Evolutionary conservation across 1,284 basidiomycete species (phyloP), one percentile per base, ranked within the genome.

Genomic region (Baeospora myosura): DNA sequence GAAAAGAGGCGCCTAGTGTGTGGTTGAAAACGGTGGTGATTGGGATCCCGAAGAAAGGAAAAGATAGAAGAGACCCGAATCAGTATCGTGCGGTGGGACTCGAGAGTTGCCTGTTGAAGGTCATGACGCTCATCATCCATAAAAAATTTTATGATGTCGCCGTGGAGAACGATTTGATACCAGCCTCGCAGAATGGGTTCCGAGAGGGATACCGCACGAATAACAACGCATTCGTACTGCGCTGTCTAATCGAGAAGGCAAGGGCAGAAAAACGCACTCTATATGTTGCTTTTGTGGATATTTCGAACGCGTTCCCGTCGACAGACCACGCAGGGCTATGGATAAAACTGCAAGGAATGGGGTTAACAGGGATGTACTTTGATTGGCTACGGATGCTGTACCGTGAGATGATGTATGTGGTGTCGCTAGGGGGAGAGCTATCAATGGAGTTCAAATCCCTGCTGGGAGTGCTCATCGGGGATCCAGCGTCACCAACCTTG

Each of bases 91-190:
- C 53, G 0, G 56, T 63, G 12, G 62, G 52, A 2, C 55, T 65
- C 0, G 62, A 65, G 38, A 51, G 52, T 41, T 61, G 59, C 42
- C 23, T 59, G 5, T 48, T 62, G 7, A 63, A 65, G 42, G 35
- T 56, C 4, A 39, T 63, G 4, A 62, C 59, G 1, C 40, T 55
- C 2, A 45, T 59, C 2, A 51, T 58, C n/a, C 41, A 52, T 23
- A 39, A 28, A 5, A 38, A 49, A 0, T 25, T 55, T 0, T 30
- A 34, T 6, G 34, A 40, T 12, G 56, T 50, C 12, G 10, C 28
- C 2, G 22, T 34, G n/a, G 24, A 40, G 14, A 28, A 28, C 8
- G 26, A 14, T 8, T 3, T 38, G 33, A 7, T 59, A 1, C 57
- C 55, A 0, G 28, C 25, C 10, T 49, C 50, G 1, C 57, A 59